phyloP scores from a whole-genome alignment of 2,329 filamentous ascomycete genomes.

The Scytalidium sp. region DNA sequence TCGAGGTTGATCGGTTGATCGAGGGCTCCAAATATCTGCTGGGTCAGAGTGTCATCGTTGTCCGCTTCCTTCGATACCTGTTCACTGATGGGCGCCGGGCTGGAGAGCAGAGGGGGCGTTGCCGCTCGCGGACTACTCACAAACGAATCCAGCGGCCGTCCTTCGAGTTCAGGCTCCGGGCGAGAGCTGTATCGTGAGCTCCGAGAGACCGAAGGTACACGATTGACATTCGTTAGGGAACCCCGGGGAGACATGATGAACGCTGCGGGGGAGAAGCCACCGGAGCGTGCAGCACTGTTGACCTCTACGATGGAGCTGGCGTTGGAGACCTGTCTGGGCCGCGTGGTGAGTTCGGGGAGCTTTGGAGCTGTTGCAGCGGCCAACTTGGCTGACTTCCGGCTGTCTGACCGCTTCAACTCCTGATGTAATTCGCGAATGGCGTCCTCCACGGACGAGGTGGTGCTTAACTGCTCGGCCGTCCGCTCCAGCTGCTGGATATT shows the following conservation, averaged over 20 bases:
- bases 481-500: constrained; percentile 75
- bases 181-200: constrained; percentile 34
- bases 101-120: constrained; percentile 17
- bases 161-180: constrained; percentile 30
- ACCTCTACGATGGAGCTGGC: constrained; percentile 64
- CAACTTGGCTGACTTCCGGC: constrained; percentile 60
- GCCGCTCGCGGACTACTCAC: constrained; percentile 16
- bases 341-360: not conserved
- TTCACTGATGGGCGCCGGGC: constrained; percentile 21
- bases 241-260: constrained; percentile 66
- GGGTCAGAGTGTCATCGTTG: constrained; percentile 19
- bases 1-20: constrained; percentile 3
- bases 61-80: constrained; percentile 22
- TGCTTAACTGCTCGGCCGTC: constrained; percentile 71
- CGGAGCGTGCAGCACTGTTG: constrained; percentile 60
- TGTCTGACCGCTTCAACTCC: constrained; percentile 69
- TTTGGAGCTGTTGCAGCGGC: constrained; percentile 36
- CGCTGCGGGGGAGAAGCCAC: constrained; percentile 64
- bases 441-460: constrained; percentile 70
- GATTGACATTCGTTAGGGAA: constrained; percentile 51
- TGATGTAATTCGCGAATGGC: constrained; percentile 72
- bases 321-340: constrained; percentile 42
- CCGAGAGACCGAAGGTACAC: constrained; percentile 54
- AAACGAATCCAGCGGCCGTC: constrained; percentile 28
- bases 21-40: constrained; percentile 15